These are phyloP conservation scores for Ilex paraguariensis DNA, from an alignment of 305 asterid species.

Conservation along the genomic window DNA sequence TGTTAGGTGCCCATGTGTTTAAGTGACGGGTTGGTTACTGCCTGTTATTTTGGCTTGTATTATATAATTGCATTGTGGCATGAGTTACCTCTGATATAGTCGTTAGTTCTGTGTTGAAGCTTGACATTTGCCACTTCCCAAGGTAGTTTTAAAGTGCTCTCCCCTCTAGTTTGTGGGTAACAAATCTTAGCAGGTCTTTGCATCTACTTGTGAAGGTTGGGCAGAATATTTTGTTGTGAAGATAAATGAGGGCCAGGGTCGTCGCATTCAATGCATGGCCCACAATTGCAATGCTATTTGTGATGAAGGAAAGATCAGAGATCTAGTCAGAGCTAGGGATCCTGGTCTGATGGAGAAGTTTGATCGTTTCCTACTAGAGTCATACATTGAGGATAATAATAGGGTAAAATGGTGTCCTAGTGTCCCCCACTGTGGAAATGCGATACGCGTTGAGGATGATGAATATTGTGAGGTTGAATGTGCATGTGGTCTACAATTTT, in stretches of 20 bases:
- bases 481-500: slow-evolving; percentile 44
- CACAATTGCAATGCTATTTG: slow-evolving; percentile 50
- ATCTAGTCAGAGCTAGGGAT: slow-evolving; percentile 33
- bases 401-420: slow-evolving; percentile 62
- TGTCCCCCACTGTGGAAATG: slow-evolving; percentile 56
- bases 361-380: slow-evolving; percentile 45
- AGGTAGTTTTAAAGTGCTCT: too few relatives aligned
- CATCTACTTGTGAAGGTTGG: slow-evolving; percentile 35
- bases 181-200: too few relatives aligned
- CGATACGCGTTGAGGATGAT: slow-evolving; percentile 37
- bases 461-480: slow-evolving; percentile 47
- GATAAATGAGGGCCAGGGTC: slow-evolving; percentile 53
- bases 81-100: too few relatives aligned
- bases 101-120: too few relatives aligned
- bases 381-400: slow-evolving; percentile 56
- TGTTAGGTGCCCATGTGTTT: too few relatives aligned
- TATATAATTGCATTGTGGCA: too few relatives aligned
- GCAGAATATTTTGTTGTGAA: slow-evolving; percentile 41
- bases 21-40: too few relatives aligned
- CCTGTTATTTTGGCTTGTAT: too few relatives aligned
- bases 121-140: too few relatives aligned
- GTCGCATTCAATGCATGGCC: slow-evolving; percentile 53
- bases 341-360: slow-evolving; percentile 37
- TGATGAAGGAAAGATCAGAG: slow-evolving; percentile 42
- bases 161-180: too few relatives aligned